Evolutionary conservation across 352 stramenopile genomes (phyloP).

Genomic region (Thraustochytrium striatum): DNA sequence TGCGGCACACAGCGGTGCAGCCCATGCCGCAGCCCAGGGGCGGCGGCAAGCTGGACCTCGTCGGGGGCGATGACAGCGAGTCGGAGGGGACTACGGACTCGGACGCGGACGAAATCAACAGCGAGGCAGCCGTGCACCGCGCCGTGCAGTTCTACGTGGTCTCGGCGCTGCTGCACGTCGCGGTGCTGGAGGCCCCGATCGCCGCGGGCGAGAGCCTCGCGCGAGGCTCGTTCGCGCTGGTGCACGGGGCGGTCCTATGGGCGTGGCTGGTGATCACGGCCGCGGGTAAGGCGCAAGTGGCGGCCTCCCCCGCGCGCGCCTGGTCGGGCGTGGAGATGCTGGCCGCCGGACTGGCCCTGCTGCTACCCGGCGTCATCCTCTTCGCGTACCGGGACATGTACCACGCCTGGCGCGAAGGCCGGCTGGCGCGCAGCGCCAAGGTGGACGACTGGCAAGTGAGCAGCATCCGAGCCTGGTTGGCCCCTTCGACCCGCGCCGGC

Average conservation of each 20-base stretch:
- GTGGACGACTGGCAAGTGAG: constrained; percentile 34
- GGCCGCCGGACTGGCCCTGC: background rate
- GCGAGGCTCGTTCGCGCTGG: background rate
- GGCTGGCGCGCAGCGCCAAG: constrained; percentile 12
- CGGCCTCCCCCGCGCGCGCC: background rate
- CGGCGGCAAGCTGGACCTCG: background rate
- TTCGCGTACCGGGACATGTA: constrained; percentile 16
- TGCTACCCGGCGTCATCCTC: constrained; percentile 9
- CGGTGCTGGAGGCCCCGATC: background rate
- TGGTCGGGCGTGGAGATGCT: background rate
- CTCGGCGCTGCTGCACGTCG: constrained; percentile 7
- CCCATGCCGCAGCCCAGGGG: background rate
- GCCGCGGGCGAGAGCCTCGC: constrained; percentile 2
- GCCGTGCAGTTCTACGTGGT: constrained; percentile 37
- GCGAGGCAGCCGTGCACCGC: background rate
- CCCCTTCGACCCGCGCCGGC: background rate
- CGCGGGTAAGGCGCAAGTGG: background rate
- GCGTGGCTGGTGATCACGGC: too few relatives aligned
- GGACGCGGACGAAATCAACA: background rate
- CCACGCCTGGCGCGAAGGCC: background rate
- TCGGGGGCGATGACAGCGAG: background rate
- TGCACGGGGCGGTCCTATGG: background rate
- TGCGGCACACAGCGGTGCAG: background rate
- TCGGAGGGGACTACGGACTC: background rate
- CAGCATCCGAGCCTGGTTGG: background rate